Conservation (phyloP, 805 yeast species). For the Suhomyces vadensis region DNA sequence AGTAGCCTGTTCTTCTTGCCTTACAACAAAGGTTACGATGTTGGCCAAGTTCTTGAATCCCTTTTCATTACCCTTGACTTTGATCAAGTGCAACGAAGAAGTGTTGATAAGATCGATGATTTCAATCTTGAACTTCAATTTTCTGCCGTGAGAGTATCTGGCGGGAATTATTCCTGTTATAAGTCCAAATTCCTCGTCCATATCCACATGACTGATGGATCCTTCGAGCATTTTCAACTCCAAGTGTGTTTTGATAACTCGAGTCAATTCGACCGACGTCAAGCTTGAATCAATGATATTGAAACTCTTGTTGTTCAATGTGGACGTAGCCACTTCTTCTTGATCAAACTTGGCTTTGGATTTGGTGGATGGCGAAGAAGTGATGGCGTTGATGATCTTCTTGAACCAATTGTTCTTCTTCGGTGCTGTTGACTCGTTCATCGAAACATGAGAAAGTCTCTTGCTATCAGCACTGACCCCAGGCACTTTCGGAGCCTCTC, state of each 20-base stretch:
- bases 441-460: constrained; percentile 40
- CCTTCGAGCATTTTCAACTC: constrained; percentile 52
- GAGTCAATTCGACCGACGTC: constrained; percentile 30
- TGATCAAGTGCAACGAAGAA: constrained; percentile 43
- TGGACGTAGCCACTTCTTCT: constrained; percentile 5
- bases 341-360: constrained; percentile 10
- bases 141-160: constrained; percentile 45
- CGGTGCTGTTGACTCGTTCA: constrained; percentile 12
- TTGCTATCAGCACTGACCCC: constrained; percentile 15
- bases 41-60: constrained; percentile 45
- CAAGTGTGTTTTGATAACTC: constrained; percentile 41
- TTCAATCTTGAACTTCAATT: constrained; percentile 47
- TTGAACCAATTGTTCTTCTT: constrained; percentile 39
- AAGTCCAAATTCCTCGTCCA: constrained; percentile 45
- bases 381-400: constrained; percentile 29
- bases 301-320: constrained; percentile 22
- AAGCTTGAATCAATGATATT: constrained; percentile 36
- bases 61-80: constrained; percentile 47
- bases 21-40: constrained; percentile 46
- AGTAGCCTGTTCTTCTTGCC: constrained; percentile 39
- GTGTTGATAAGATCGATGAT: constrained; percentile 39
- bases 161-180: constrained; percentile 51
- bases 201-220: constrained; percentile 41
- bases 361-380: constrained; percentile 9
- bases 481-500: constrained; percentile 44